Conservation (phyloP, 2,329 filamentous ascomycete species). For the Hymenoscyphus repandus region DNA sequence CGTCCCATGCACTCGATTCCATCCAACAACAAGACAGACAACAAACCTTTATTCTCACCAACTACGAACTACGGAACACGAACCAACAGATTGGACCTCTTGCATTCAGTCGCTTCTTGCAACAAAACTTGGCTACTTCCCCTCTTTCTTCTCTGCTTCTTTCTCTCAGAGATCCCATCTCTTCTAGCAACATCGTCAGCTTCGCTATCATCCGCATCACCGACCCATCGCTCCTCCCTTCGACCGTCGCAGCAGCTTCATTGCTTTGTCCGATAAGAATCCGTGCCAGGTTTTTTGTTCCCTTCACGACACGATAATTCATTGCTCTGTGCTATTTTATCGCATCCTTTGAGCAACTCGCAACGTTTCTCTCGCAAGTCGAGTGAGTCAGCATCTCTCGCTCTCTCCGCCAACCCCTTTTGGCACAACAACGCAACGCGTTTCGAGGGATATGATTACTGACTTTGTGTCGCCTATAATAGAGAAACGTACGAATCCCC, state of each 20-base stretch:
- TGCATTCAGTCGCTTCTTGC: constrained; percentile 20
- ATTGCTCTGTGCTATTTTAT: constrained; percentile 22
- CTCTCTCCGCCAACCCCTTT: constrained; percentile 4
- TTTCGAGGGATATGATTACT: constrained; percentile 15
- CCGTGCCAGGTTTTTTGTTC: constrained; percentile 13
- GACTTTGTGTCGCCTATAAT: constrained; percentile 25
- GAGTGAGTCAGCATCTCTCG: constrained; percentile 34
- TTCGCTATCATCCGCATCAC: constrained; percentile 11
- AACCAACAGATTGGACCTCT: constrained; percentile 12
- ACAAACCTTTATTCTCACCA: no score
- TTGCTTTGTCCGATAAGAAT: constrained; percentile 24
- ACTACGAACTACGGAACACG: neutral
- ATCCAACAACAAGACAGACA: no score
- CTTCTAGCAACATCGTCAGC: constrained; percentile 15
- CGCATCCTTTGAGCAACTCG: constrained; percentile 21
- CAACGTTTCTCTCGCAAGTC: constrained; percentile 31
- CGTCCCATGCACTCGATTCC: no score
- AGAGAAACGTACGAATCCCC: constrained; percentile 30
- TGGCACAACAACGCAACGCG: constrained; percentile 10
- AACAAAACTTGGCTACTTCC: constrained; percentile 1
- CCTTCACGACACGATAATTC: constrained; percentile 17
- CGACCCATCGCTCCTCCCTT: constrained; percentile 17
- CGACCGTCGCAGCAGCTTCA: constrained; percentile 21
- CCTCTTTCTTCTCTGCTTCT: constrained; percentile 9
- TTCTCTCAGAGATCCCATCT: constrained; percentile 19